phyloP scores from a whole-genome alignment of 768 basidiomycete species.

The Auricularia sp. region DNA sequence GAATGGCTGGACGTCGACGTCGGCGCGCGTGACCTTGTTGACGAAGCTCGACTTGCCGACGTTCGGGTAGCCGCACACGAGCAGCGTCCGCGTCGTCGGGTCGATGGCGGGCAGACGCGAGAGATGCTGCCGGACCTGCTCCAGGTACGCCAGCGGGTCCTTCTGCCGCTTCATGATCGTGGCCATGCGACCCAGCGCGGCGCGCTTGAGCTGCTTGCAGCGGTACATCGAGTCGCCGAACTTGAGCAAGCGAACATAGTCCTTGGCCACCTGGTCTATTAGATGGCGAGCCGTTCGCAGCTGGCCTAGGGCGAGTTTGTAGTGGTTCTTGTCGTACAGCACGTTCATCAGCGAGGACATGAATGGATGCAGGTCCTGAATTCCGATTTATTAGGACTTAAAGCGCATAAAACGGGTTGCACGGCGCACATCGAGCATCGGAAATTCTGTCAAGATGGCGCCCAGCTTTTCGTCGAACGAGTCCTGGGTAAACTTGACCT shows the following conservation, averaged over 20 bases:
- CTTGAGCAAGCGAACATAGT: constrained; percentile 92
- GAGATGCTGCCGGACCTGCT: constrained; percentile 98
- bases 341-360: constrained; percentile 93
- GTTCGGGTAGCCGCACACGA: constrained; percentile 98
- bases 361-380: constrained; percentile 88
- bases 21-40: constrained; percentile 98
- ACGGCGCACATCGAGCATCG: constrained; percentile 81
- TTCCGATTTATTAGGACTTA: background rate
- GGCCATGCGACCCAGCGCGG: constrained; percentile 97
- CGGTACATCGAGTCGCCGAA: constrained; percentile 97
- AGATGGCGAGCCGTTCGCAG: constrained; percentile 91
- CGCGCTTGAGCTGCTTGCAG: constrained; percentile 96
- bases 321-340: constrained; percentile 98
- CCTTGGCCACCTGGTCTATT: constrained; percentile 94
- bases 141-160: constrained; percentile 94
- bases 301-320: constrained; percentile 96
- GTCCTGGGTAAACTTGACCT: constrained; percentile 98
- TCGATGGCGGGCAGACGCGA: constrained; percentile 97
- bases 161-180: constrained; percentile 98
- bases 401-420: background rate
- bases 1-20: constrained; percentile 98
- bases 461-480: constrained; percentile 92
- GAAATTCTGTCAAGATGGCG: constrained; percentile 91
- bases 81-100: constrained; percentile 92
- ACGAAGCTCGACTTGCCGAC: constrained; percentile 99